Evolutionary conservation across 371 early-diverging fungal genomes (phyloP).

Genomic region (Umbelopsis sp.): DNA sequence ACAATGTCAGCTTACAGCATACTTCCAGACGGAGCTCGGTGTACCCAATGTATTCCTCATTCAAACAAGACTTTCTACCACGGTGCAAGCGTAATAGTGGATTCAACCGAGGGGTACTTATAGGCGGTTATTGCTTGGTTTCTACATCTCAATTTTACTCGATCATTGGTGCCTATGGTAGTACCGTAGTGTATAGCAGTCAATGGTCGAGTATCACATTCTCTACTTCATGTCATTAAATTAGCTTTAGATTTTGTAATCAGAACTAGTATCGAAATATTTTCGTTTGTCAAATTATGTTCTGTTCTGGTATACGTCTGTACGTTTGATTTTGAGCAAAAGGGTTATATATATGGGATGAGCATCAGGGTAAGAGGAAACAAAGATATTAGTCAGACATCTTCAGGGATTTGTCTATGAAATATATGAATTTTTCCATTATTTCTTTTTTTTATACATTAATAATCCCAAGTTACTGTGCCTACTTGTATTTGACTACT

Average conservation of each 20-base stretch:
- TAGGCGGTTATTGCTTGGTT: background rate
- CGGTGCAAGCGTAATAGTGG: constrained; percentile 14
- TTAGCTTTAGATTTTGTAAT: constrained; percentile 9
- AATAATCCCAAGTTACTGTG: too few species aligned
- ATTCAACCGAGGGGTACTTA: background rate
- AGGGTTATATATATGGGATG: too few species aligned
- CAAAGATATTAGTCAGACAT: too few species aligned
- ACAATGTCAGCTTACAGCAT: background rate
- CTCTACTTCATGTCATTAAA: constrained; percentile 11
- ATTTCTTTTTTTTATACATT: too few species aligned
- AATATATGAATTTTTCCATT: too few species aligned
- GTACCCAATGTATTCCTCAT: constrained; percentile 57
- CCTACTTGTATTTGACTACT: too few species aligned
- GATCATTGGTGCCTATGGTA: background rate
- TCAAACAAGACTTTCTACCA: constrained; percentile 38
- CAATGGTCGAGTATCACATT: background rate
- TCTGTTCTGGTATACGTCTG: too few species aligned
- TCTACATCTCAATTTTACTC: background rate
- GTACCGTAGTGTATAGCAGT: too few species aligned
- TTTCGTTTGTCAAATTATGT: too few species aligned
- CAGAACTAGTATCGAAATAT: background rate
- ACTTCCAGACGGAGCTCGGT: constrained; percentile 53
- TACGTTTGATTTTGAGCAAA: too few species aligned
- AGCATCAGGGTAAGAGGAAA: too few species aligned
- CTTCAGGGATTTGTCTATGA: too few species aligned